Conservation (phyloP, 495 filamentous ascomycete genomes). For the Rusavskia elegans region DNA sequence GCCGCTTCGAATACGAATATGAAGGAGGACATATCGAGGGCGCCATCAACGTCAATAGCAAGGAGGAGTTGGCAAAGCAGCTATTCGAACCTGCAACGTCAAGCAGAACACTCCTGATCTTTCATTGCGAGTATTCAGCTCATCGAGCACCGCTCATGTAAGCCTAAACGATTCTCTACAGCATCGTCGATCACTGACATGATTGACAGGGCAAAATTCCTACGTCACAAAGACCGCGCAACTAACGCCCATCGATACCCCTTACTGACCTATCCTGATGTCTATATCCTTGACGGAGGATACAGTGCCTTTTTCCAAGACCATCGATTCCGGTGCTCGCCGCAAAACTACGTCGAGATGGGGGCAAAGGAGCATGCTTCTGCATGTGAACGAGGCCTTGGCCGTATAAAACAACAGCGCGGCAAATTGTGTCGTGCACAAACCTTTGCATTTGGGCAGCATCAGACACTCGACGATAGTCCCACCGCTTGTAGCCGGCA, state of each 20-base stretch:
- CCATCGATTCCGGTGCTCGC: constrained; percentile 65
- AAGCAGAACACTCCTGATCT: constrained; percentile 62
- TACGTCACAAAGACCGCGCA: constrained; percentile 73
- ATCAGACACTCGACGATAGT: constrained; percentile 55
- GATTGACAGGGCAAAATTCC: constrained; percentile 46
- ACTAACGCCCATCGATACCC: constrained; percentile 75
- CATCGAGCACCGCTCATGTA: constrained; percentile 92
- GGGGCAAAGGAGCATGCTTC: constrained; percentile 70
- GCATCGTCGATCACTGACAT: constrained; percentile 6
- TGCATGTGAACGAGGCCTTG: constrained; percentile 87
- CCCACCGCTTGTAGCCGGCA: constrained; percentile 51
- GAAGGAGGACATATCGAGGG: constrained; percentile 88
- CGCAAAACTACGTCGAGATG: constrained; percentile 96
- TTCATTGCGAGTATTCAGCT: constrained; percentile 97
- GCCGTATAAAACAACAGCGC: constrained; percentile 61
- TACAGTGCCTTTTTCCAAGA: constrained; percentile 83
- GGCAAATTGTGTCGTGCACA: constrained; percentile 74
- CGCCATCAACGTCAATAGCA: constrained; percentile 91
- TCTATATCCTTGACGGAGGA: constrained; percentile 93
- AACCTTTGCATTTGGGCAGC: constrained; percentile 82
- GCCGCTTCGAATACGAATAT: constrained; percentile 97
- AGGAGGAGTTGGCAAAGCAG: constrained; percentile 62
- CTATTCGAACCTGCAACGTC: constrained; percentile 53
- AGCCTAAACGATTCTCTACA: neutral
- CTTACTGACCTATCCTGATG: constrained; percentile 75